A percentile compares a stretch with the other conserved stretches of the same genome.
Conservation (phyloP, 1,139 yeast species). For the Geotrichum citri-aurantii region DNA sequence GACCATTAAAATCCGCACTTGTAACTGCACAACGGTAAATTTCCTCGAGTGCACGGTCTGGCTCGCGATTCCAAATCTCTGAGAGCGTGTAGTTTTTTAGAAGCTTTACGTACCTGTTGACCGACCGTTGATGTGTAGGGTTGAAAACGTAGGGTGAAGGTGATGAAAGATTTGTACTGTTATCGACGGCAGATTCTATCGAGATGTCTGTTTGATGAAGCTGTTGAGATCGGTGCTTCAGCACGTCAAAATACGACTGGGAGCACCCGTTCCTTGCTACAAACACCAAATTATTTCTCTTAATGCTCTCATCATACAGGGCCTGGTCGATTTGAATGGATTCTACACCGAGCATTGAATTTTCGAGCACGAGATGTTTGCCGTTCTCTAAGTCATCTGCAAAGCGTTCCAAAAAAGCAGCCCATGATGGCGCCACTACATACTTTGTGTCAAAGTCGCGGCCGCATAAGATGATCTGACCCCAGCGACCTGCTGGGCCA, state of each 20-base stretch:
- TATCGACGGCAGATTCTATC: not conserved
- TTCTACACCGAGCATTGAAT: slow-evolving; percentile 19
- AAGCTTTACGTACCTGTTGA: not conserved
- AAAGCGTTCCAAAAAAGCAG: slow-evolving; percentile 68
- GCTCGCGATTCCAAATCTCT: not conserved
- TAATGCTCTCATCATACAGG: slow-evolving; percentile 47
- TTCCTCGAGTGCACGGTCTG: not conserved
- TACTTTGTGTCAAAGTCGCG: slow-evolving; percentile 83
- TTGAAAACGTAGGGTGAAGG: not conserved
- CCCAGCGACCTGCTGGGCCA: slow-evolving; percentile 64
- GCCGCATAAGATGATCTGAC: slow-evolving; percentile 83
- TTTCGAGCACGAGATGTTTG: slow-evolving; percentile 51
- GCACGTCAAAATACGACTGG: slow-evolving; percentile 56
- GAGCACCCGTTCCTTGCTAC: slow-evolving; percentile 46
- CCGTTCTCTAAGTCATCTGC: slow-evolving; percentile 82
- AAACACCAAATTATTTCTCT: slow-evolving; percentile 55
- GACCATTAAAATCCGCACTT: not conserved
- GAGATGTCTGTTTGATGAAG: slow-evolving; percentile 18
- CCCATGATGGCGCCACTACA: slow-evolving; percentile 75
- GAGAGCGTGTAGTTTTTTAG: not conserved
- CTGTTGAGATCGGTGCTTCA: slow-evolving; percentile 43
- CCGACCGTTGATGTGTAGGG: not conserved
- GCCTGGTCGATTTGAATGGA: not conserved
- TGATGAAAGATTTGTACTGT: not conserved
- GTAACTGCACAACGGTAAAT: not conserved